These are phyloP conservation scores for Przewalskia tangutica DNA, from an alignment of 257 asterid species.

Conservation along the genomic window DNA sequence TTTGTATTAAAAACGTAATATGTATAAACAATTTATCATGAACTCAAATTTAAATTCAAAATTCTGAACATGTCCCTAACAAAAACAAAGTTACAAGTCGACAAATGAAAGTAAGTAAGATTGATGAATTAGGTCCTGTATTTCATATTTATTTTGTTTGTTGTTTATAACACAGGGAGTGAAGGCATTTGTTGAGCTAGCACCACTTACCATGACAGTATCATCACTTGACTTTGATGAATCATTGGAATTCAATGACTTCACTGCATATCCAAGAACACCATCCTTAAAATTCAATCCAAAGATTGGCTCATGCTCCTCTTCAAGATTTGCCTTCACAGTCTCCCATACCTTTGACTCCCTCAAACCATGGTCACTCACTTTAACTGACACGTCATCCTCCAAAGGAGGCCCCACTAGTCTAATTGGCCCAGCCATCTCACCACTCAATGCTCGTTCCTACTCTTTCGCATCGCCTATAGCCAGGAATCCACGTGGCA, in stretches of 20 bases:
- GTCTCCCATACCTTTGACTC: constrained; percentile 80
- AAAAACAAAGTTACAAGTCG: too few species aligned
- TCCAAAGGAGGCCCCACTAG: constrained; percentile 55
- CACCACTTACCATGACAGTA: constrained; percentile 36
- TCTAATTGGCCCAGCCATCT: constrained; percentile 48
- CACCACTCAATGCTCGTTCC: constrained; percentile 68
- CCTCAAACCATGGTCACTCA: constrained; percentile 80
- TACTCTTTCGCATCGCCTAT: constrained; percentile 72
- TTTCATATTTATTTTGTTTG: too few species aligned
- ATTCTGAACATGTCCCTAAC: too few species aligned
- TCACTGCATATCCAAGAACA: constrained; percentile 42
- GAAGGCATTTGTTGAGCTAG: constrained; percentile 65
- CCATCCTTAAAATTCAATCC: constrained; percentile 51
- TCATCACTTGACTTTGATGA: constrained; percentile 69
- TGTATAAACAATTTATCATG: too few species aligned
- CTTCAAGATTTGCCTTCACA: constrained; percentile 70
- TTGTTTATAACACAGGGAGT: constrained; percentile 38
- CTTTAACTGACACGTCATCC: constrained; percentile 43
- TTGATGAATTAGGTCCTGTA: too few species aligned
- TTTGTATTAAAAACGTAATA: too few species aligned
- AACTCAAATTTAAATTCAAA: too few species aligned
- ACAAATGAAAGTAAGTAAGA: too few species aligned
- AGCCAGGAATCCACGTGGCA: constrained; percentile 39
- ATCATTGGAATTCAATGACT: constrained; percentile 42
- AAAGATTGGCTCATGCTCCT: constrained; percentile 63